phyloP scores from a whole-genome alignment of 139 green algal genomes.

The Raphidocelis subcapitata region DNA sequence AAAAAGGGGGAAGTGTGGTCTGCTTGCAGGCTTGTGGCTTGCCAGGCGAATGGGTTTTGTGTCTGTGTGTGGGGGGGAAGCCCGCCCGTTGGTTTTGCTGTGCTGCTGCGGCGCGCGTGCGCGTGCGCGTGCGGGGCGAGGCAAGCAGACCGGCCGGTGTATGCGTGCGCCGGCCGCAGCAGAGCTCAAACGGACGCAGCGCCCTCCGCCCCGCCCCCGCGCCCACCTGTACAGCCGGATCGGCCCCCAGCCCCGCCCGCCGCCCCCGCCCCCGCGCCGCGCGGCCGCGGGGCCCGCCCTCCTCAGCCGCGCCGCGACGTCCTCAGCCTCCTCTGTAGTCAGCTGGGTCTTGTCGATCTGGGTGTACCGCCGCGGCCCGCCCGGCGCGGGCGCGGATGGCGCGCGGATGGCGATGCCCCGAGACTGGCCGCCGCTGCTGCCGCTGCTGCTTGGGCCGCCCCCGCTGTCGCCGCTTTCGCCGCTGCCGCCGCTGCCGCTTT shows the following conservation, averaged over 20 bases:
- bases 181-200: not conserved
- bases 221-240: not conserved
- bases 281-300: not conserved
- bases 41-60: not conserved
- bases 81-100: not conserved
- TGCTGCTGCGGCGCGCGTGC: not conserved
- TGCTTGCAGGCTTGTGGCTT: not conserved
- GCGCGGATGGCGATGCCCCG: no score
- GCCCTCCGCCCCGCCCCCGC: not conserved
- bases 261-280: not conserved
- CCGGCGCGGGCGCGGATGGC: no score
- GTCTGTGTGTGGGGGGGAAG: not conserved
- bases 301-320: slow-evolving; percentile 9
- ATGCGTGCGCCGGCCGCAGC: no score
- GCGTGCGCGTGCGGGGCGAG: not conserved
- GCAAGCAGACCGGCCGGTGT: not conserved
- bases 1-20: not conserved
- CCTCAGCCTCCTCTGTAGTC: not conserved
- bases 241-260: not conserved
- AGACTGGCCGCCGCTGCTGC: no score
- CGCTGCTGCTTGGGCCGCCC: no score
- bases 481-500: no score
- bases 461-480: no score
- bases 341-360: slow-evolving; percentile 20
- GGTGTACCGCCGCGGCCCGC: not conserved